Base-by-base conservation (phyloP, 352 stramenopile genomes). In the Globisporangium irregulare region DNA sequence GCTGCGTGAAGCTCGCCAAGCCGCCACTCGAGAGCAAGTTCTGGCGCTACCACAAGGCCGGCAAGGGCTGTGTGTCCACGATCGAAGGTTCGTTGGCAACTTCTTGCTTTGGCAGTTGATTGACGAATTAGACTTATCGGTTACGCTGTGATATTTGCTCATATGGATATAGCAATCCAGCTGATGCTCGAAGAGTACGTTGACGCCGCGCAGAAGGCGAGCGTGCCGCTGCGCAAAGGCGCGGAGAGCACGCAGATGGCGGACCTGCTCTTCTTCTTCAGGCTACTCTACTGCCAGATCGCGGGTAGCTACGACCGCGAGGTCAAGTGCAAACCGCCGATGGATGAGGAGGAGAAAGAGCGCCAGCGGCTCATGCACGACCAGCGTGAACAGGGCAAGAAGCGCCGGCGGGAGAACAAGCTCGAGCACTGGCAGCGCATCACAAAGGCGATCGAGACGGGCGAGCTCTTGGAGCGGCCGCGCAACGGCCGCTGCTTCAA, bases 41-140 rank as follows among this genome's bases (percentile, higher is more conserved):
- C 68, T 96, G 88, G 88, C 81, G 88, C 46, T 96, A 96, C 70
- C 88, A 96, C 71, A 86, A 91, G 63, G 87, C 86, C 25, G 88
- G 88, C 56, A 84, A 84, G 6, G 88, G 88, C 20, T 96, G 88
- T 34, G 85, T 96, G n/a, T 96, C 88, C 8, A 96, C 88, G 0
- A 96, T 96, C 68, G 88, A 96, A 96, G 88, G 88, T 93, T 46
- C n/a, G 67, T 61, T 14, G 4, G 9, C 20, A 36, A 18, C 38
- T 62, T 29, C 3, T 48, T 53, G 22, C 1, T 27, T 25, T 61
- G 15, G 14, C 4, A 14, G 38, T 2, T 38, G 9, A 43, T 48
- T 46, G 27, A 25, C 20, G 32, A 14, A 20, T 6, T 68, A 24
- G 38, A 59, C 34, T 20, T 10, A 43, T 18, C 10, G 18, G 15